Base-by-base conservation (phyloP, 2,329 filamentous ascomycete species). In the Cladosporium oxysporum region DNA sequence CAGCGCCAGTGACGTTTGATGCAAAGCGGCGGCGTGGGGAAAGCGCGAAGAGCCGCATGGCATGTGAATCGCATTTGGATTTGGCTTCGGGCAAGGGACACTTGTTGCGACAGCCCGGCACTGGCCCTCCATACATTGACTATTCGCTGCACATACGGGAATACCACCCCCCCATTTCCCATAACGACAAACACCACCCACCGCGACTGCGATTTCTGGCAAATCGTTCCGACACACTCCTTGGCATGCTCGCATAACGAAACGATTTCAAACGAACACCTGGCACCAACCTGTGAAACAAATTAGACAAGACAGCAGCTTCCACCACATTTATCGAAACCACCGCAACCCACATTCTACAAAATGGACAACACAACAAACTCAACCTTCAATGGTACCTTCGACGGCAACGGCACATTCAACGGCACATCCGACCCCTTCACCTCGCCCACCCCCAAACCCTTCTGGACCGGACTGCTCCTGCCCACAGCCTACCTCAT, bases 401-500 rank as follows among this genome's bases (percentile, higher is more conserved):
- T 66, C 63, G 16, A 16, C 21, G 71, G 69, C 52, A 73, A 74
- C 61, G 70, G 70, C 58, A 72, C 71, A 49, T 72, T 72, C 69
- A 71, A 72, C 57, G 69, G 69, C 65, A 73, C 72, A 49, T 69
- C 64, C 57, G 67, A 69, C 33, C 66, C 66, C 63, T 71, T 69
- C 62, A 68, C 69, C 26, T 57, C 70, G 16, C 60, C 68, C 37
- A 52, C 66, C 7, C 70, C 71, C 11, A 73, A 73, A 52, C 69
- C 67, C 64, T 76, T 76, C 84, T 96, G 92, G 92, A 82, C 91
- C 80, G 90, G 91, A 81, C 89, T 98, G 68, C 83, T 88, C 76
- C 87, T 97, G 74, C 94, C 95, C 67, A 87, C 97, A 76, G 90
- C 92, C 81, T 99, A 99, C 81, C 85, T 99, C 67, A 85, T 88